Evolutionary conservation across 768 basidiomycete species (phyloP).

Genomic region (Termitomyces sp.): DNA sequence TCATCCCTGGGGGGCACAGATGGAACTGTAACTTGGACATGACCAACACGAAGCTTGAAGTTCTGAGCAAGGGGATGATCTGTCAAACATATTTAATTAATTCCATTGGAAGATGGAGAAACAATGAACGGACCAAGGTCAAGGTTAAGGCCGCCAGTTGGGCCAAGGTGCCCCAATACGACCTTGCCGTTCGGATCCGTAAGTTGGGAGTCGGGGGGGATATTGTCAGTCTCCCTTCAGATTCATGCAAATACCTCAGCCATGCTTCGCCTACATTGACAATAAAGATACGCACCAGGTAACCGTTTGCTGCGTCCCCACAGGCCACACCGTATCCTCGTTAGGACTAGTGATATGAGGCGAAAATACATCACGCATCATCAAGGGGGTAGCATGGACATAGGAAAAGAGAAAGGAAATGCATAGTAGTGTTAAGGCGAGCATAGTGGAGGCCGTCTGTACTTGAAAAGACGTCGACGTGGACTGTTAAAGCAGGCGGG

Average conservation of each 20-base stretch:
- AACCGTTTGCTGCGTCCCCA: slow-evolving; percentile 43
- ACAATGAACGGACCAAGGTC: slow-evolving; percentile 37
- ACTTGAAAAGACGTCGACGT: slow-evolving; percentile 12
- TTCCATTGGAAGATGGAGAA: neutral
- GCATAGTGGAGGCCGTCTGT: slow-evolving; percentile 21
- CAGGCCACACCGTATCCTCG: slow-evolving; percentile 43
- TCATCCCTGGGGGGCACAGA: slow-evolving; percentile 35
- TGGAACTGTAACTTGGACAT: slow-evolving; percentile 51
- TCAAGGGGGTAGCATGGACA: slow-evolving; percentile 34
- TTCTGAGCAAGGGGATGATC: slow-evolving; percentile 54
- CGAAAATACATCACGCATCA: slow-evolving; percentile 40
- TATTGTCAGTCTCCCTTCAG: slow-evolving; percentile 46
- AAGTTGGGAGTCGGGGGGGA: slow-evolving; percentile 41
- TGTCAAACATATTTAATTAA: slow-evolving; percentile 21
- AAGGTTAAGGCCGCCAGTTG: slow-evolving; percentile 47
- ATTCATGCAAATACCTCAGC: neutral
- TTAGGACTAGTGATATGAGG: slow-evolving; percentile 50
- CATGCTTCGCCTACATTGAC: neutral
- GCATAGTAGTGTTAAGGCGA: slow-evolving; percentile 25
- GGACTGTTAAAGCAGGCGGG: slow-evolving; percentile 15
- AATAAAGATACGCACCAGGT: slow-evolving; percentile 41
- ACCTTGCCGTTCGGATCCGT: slow-evolving; percentile 49
- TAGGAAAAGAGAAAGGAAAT: slow-evolving; percentile 25
- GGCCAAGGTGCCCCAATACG: slow-evolving; percentile 44
- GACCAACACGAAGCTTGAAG: slow-evolving; percentile 50